Evolutionary conservation across 192 early-diverging fungal genomes (phyloP), one percentile per base, ranked within the genome.

Genomic region (Lobosporangium transversale): DNA sequence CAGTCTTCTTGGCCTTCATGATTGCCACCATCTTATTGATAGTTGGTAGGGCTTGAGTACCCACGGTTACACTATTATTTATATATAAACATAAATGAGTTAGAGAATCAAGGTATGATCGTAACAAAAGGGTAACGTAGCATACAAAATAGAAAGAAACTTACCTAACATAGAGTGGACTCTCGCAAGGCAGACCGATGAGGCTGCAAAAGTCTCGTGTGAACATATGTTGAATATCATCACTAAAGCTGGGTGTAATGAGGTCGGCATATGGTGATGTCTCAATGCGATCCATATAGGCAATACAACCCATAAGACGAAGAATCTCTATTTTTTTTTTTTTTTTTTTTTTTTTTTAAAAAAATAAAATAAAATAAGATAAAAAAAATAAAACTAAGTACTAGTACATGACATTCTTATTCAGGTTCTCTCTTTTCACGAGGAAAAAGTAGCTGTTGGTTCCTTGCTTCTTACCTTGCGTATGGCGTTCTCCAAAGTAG

Each of bases 21-120:
- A 99, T 85, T 4, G 82, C 84, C 18, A 93, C 86, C 85, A 98
- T 91, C 66, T 98, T 98, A 66, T 93, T 87, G 45, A 99, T 96
- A 3, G 89, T 88, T 6, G 98, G 96, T 58, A 99, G 83, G 1
- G 98, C 95, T 14, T 84, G 86, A 2, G 94, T 92, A 17, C 97
- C 97, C 9, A 97, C 93, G 18, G 73, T 86, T 10, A 89, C 80
- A 62, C 88, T 86, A 50, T 37, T 0, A 37, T 9, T 21, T 24
- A 44, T n/a, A n/a, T n/a, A n/a, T n/a, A n/a, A n/a, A 31, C 8
- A 17, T 12, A 40, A 5, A 40, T 15, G 65, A 44, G 11, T 36
- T 30, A 58, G 15, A 20, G 2, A 78, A 65, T 79, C 59, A 56
- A n/a, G 58, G 53, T 20, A 35, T 20, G 51, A 40, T 4, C 14